A percentile compares a stretch with the other conserved stretches of the same genome.
Evolutionary conservation across 352 stramenopile species (phyloP).

Genomic region (Elongisporangium prolatum): DNA sequence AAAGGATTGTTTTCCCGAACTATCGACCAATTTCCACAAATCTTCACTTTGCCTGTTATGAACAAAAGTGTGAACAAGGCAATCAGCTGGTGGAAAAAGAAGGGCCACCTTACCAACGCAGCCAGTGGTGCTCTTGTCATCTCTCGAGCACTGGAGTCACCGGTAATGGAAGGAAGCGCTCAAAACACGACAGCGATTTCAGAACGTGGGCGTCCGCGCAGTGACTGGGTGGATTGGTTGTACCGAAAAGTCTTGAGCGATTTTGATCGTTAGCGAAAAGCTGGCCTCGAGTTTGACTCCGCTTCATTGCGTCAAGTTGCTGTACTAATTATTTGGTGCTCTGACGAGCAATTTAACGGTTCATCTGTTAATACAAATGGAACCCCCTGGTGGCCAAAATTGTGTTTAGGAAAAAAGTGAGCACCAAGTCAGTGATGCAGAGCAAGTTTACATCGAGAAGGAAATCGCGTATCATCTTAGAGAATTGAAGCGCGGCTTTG

Average conservation of each 20-base stretch:
- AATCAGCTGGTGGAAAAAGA: constrained; percentile 8
- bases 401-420: constrained; percentile 5
- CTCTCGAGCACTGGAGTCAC: too few species aligned
- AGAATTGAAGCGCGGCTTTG: constrained; percentile 13
- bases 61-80: constrained; percentile 11
- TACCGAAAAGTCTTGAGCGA: constrained; percentile 4
- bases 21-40: constrained; percentile 6
- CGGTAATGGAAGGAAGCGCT: too few species aligned
- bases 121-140: background rate
- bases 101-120: background rate
- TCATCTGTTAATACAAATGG: too few species aligned
- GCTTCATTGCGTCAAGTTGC: constrained; percentile 9
- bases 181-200: constrained; percentile 1
- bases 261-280: constrained; percentile 8
- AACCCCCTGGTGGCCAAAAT: too few species aligned
- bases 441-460: constrained; percentile 10
- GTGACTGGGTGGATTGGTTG: constrained; percentile 6
- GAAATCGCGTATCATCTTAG: constrained; percentile 16
- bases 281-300: constrained; percentile 6
- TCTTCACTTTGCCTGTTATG: constrained; percentile 1
- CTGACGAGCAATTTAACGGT: too few species aligned
- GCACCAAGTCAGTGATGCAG: background rate
- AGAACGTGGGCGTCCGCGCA: constrained; percentile 1
- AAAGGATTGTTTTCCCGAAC: constrained; percentile 7
- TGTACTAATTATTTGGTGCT: constrained; percentile 3